Evolutionary conservation across 768 basidiomycete species (phyloP).

Genomic region (Pleurotus salmoneostramineus): DNA sequence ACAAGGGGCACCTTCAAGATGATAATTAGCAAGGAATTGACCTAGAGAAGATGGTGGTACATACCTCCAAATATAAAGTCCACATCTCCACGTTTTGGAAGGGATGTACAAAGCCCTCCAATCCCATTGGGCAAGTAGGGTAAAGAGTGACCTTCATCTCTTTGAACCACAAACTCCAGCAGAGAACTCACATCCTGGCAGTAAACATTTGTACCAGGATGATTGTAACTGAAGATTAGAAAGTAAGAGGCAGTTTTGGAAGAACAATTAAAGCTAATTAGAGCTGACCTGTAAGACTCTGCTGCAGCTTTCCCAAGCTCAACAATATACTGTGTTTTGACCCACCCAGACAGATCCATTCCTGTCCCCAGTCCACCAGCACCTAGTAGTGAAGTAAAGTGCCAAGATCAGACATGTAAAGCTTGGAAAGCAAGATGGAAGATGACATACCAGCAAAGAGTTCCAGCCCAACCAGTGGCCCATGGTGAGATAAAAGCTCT

Average conservation of each 20-base stretch:
- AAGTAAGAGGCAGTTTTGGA: too few relatives aligned
- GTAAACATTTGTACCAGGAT: constrained; percentile 56
- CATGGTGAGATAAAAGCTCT: constrained; percentile 28
- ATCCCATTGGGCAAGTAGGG: constrained; percentile 33
- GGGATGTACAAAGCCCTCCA: constrained; percentile 31
- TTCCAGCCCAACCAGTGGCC: constrained; percentile 56
- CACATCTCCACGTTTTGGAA: constrained; percentile 59
- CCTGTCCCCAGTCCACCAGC: constrained; percentile 75
- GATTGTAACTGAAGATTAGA: constrained; percentile 45
- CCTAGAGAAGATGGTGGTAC: constrained; percentile 13
- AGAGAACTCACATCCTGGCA: constrained; percentile 61
- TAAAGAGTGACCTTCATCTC: constrained; percentile 34
- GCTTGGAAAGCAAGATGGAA: too few relatives aligned
- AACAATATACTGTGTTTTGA: constrained; percentile 66
- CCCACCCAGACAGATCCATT: constrained; percentile 54
- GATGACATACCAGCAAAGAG: constrained; percentile 56
- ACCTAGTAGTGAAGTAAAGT: constrained; percentile 31
- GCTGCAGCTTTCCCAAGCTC: constrained; percentile 65
- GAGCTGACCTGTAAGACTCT: constrained; percentile 62
- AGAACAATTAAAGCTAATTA: too few relatives aligned
- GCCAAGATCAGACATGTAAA: too few relatives aligned
- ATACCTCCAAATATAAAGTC: constrained; percentile 75
- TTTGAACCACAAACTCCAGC: constrained; percentile 54
- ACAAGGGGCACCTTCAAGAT: constrained; percentile 62
- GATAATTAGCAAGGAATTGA: background rate